A percentile compares a stretch with the other conserved stretches of the same genome.
Conservation (phyloP, 2,329 filamentous ascomycete species). For the Nemania abortiva region DNA sequence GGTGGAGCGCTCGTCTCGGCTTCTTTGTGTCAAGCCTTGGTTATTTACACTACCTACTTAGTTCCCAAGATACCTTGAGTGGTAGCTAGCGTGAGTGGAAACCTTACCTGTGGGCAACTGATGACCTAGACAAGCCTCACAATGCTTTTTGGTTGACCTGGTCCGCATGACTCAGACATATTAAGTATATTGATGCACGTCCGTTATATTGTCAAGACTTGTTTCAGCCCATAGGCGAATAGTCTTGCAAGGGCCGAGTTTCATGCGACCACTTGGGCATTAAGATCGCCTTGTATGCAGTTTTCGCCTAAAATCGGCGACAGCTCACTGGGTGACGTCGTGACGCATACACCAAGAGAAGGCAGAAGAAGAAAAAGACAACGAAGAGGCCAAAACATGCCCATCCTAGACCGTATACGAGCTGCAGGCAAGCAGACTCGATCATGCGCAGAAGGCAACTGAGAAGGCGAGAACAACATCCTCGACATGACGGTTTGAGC, state of each 20-base stretch:
- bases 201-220: conserved; percentile 42
- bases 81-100: background rate
- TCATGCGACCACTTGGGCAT: conserved; percentile 45
- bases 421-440: background rate
- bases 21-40: conserved; percentile 13
- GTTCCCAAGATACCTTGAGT: conserved; percentile 4
- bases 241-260: conserved; percentile 45
- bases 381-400: too few relatives aligned
- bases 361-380: background rate
- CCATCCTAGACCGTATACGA: background rate
- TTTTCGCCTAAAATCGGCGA: conserved; percentile 35
- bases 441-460: background rate
- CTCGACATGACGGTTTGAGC: conserved; percentile 1
- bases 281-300: conserved; percentile 29
- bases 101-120: background rate
- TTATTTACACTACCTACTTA: background rate
- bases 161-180: conserved; percentile 40
- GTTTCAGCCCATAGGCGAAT: conserved; percentile 49
- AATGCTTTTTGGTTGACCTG: conserved; percentile 7
- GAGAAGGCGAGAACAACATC: background rate
- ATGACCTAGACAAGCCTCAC: background rate
- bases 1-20: conserved; percentile 12
- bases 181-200: conserved; percentile 38
- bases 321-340: conserved; percentile 39
- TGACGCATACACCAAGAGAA: conserved; percentile 26